These are phyloP conservation scores for Spirogloea muscicola DNA, from an alignment of 139 green algal species.

Conservation along the genomic window DNA sequence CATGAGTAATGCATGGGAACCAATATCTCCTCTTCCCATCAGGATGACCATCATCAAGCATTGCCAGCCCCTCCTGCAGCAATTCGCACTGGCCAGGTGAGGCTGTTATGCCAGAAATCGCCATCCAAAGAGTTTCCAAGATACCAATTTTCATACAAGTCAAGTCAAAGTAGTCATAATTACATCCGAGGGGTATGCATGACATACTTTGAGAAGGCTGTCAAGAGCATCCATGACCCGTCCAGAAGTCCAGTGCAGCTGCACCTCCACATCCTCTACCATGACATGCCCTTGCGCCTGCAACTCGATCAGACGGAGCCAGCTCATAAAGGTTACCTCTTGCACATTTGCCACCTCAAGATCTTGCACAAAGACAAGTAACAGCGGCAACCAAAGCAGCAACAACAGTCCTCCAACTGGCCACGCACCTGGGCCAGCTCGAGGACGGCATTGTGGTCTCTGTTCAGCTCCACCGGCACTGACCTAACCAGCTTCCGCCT, in stretches of 20 bases:
- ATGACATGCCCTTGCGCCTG: conserved; percentile 25
- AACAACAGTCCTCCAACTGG: too few species aligned
- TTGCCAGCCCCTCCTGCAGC: conserved; percentile 40
- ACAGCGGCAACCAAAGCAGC: too few species aligned
- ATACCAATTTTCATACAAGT: too few species aligned
- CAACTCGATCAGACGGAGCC: background rate
- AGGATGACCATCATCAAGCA: conserved; percentile 33
- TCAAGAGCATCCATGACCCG: conserved; percentile 25
- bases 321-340: background rate
- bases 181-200: too few species aligned
- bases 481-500: conserved; percentile 34
- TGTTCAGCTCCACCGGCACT: conserved; percentile 44
- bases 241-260: conserved; percentile 1
- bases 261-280: background rate
- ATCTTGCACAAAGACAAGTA: too few species aligned
- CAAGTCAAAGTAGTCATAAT: too few species aligned
- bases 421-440: conserved; percentile 40
- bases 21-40: conserved; percentile 21
- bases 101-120: too few species aligned
- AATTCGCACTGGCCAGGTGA: background rate
- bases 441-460: conserved; percentile 45
- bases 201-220: conserved; percentile 27
- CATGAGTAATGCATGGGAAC: conserved; percentile 45
- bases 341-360: background rate
- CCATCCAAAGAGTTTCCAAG: too few species aligned